These are phyloP conservation scores for Cylindrotheca fusiformis DNA, from an alignment of 108 stramenopile genomes.

Conservation along the genomic window DNA sequence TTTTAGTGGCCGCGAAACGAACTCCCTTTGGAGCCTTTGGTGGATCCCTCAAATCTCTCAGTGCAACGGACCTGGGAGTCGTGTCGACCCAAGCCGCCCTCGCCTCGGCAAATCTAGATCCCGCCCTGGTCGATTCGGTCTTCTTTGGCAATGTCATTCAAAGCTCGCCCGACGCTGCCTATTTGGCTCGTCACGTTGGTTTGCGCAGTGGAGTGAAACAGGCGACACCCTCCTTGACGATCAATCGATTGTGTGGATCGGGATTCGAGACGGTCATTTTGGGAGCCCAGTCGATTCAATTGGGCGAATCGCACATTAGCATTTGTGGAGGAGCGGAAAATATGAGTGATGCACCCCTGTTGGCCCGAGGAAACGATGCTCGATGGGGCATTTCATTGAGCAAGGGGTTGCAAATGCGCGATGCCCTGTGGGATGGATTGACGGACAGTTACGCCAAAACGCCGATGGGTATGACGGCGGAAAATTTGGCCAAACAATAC, in stretches of 20 bases:
- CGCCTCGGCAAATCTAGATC: conserved; percentile 60
- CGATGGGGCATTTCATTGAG: conserved; percentile 91
- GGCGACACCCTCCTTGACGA: conserved; percentile 85
- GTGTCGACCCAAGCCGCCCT: conserved; percentile 80
- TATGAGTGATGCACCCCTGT: conserved; percentile 94
- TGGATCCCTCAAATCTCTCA: conserved; percentile 77
- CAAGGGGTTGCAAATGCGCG: conserved; percentile 67
- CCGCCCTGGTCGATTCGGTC: conserved; percentile 72
- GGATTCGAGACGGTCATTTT: conserved; percentile 97
- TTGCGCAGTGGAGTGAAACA: conserved; percentile 76
- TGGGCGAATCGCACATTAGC: conserved; percentile 81
- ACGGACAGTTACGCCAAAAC: conserved; percentile 88
- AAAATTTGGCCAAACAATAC: conserved; percentile 94
- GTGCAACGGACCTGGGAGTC: conserved; percentile 80
- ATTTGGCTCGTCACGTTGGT: conserved; percentile 93
- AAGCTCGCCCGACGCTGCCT: conserved; percentile 87
- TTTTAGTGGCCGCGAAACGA: conserved; percentile 98
- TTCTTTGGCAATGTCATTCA: conserved; percentile 98
- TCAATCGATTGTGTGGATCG: conserved; percentile 96
- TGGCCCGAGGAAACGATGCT: conserved; percentile 77
- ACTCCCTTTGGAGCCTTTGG: conserved; percentile 98
- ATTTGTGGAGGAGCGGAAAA: conserved; percentile 96
- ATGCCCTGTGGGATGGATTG: conserved; percentile 78
- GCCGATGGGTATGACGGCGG: conserved; percentile 98
- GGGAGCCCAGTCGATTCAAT: conserved; percentile 86